Base-by-base conservation (phyloP, 1,139 yeast species). In the Scheffersomyces stambukii region DNA sequence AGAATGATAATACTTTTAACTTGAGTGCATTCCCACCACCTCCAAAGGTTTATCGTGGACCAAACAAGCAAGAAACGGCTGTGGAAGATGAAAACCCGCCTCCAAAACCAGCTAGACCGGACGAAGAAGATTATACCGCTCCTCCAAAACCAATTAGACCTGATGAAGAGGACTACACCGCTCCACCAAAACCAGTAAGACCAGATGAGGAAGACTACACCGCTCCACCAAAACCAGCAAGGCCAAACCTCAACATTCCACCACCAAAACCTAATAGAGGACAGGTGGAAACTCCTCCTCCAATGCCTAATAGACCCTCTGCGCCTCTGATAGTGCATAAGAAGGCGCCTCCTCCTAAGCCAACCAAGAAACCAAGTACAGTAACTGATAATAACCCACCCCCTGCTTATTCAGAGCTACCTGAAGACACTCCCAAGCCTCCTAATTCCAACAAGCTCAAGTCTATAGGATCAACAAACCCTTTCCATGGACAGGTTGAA, bases 311-410 rank as follows among this genome's bases (percentile, higher is more conserved):
- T 10, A 16, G 6, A 10, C 13, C 13, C 5, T 34, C 26, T 10
- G 11, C 27, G 8, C 17, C 27, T 17, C 29, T 15, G 8, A 13
- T 32, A 6, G 12, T 32, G 2, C 35, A 28, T 7, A 52, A 49
- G 35, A 60, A 57, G 33, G 44, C 46, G 3, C 64, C 69, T 8
- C 69, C 69, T 3, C 69, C 68, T 13, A 64, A 63, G 25, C 70
- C 71, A 1, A 35, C 45, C 3, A 66, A 58, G 40, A 60, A 59
- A 31, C 48, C 53, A 10, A 28, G 44, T 8, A 30, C 37, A n/a
- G n/a, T 42, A 1, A 19, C 24, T 15, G 43, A 37, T 3, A 13
- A 45, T 2, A 24, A 19, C 21, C 34, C 43, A 8, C 59, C 60
- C 9, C 60, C 62, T n/a, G 49, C 58, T 5, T 54, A 57, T 27